A percentile compares a stretch with the other conserved stretches of the same genome.
These are phyloP conservation scores for Plasmodium knowlesi DNA, from an alignment of 169 alveolate genomes.

Conservation along the genomic window DNA sequence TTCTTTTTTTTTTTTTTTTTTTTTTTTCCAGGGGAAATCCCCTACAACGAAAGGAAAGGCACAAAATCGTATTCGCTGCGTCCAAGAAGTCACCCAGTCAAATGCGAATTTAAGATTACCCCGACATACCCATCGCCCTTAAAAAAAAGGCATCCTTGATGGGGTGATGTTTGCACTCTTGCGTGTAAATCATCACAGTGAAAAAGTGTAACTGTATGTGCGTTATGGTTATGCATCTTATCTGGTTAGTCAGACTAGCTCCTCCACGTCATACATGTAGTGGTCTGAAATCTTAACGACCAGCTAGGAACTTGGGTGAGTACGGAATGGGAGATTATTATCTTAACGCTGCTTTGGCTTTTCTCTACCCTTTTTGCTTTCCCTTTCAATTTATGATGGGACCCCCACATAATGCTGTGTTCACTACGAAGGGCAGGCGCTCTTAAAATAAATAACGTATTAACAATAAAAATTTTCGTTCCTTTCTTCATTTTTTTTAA, in stretches of 20 bases:
- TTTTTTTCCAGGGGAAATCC: neutral
- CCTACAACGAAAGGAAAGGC: neutral
- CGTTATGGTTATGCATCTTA: neutral
- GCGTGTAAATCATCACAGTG: neutral
- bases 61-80: neutral
- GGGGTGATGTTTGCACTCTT: neutral
- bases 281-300: neutral
- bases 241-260: neutral
- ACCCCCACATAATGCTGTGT: neutral
- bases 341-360: neutral
- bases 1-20: neutral
- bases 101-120: neutral
- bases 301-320: neutral
- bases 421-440: neutral
- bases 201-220: neutral
- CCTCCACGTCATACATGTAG: neutral
- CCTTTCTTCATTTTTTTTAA: neutral
- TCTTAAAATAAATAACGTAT: neutral
- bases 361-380: neutral
- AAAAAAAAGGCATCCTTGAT: neutral
- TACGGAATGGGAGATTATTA: too few species aligned
- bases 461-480: neutral
- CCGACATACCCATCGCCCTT: neutral
- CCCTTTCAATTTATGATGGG: neutral
- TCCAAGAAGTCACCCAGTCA: neutral